Evolutionary conservation across 2,329 filamentous ascomycete species (phyloP).

Genomic region (Lithohypha guttulata): DNA sequence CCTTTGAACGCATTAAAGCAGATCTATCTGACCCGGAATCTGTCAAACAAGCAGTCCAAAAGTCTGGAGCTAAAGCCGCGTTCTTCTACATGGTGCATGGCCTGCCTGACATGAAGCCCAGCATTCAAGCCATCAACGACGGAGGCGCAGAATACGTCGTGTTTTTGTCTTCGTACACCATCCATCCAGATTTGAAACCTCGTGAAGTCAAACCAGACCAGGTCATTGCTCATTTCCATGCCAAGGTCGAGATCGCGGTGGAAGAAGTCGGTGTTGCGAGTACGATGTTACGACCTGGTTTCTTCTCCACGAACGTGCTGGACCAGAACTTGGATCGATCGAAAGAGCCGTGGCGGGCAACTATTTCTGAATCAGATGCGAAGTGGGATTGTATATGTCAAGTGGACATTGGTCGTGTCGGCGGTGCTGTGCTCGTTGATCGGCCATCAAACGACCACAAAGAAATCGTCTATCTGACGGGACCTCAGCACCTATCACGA

Average conservation of each 20-base stretch:
- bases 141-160: slow-evolving; percentile 38
- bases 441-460: slow-evolving; percentile 18
- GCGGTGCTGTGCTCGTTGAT: slow-evolving; percentile 30
- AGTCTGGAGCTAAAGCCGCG: slow-evolving; percentile 35
- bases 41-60: slow-evolving; percentile 31
- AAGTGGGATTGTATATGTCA: slow-evolving; percentile 33
- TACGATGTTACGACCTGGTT: slow-evolving; percentile 33
- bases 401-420: slow-evolving; percentile 37
- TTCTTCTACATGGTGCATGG: slow-evolving; percentile 37
- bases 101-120: slow-evolving; percentile 31
- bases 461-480: slow-evolving; percentile 28
- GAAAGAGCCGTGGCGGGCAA: slow-evolving; percentile 22
- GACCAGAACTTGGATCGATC: slow-evolving; percentile 17
- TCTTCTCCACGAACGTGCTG: slow-evolving; percentile 37
- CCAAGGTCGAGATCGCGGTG: slow-evolving; percentile 35
- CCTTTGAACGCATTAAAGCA: slow-evolving; percentile 32
- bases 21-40: slow-evolving; percentile 36
- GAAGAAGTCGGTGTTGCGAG: slow-evolving; percentile 33
- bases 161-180: slow-evolving; percentile 33
- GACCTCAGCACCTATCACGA: slow-evolving; percentile 27
- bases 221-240: slow-evolving; percentile 33
- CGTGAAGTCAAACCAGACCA: slow-evolving; percentile 23
- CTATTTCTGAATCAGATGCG: slow-evolving; percentile 24
- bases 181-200: slow-evolving; percentile 23
- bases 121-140: slow-evolving; percentile 34